A percentile compares a stretch with the other conserved stretches of the same genome.
phyloP scores from a whole-genome alignment of 768 basidiomycete genomes.

The Exidia glandulosa region DNA sequence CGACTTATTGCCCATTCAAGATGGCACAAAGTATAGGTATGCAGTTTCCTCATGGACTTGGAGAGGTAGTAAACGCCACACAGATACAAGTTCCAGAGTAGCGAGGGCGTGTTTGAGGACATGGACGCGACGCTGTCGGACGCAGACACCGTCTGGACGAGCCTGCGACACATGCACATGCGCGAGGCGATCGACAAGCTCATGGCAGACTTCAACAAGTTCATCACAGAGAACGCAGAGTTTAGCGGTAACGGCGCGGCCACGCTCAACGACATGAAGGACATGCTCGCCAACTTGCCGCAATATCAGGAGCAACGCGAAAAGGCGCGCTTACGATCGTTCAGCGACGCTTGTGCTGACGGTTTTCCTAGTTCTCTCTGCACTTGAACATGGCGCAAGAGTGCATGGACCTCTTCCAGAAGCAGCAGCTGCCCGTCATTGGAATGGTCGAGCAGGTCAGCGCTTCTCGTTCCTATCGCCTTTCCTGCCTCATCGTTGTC shows the following conservation, averaged over 20 bases:
- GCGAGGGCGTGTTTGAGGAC: constrained; percentile 75
- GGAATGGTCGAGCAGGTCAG: constrained; percentile 84
- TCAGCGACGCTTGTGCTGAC: background rate
- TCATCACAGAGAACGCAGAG: constrained; percentile 87
- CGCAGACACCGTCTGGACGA: constrained; percentile 80
- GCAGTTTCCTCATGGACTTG: constrained; percentile 19
- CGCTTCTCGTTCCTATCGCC: background rate
- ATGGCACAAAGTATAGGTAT: constrained; percentile 78
- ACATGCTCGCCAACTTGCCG: constrained; percentile 91
- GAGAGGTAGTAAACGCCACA: background rate
- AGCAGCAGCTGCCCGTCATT: constrained; percentile 68
- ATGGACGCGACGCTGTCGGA: constrained; percentile 82
- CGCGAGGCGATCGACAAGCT: constrained; percentile 95
- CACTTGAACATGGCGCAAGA: constrained; percentile 97
- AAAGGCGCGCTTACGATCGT: constrained; percentile 42
- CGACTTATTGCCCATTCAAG: constrained; percentile 80
- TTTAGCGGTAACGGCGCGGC: constrained; percentile 83
- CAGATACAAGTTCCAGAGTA: constrained; percentile 91
- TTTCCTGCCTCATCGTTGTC: background rate
- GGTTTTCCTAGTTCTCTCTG: constrained; percentile 64
- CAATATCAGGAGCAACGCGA: constrained; percentile 94
- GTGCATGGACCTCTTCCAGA: constrained; percentile 90
- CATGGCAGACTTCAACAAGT: constrained; percentile 92
- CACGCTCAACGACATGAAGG: constrained; percentile 95
- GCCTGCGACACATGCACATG: constrained; percentile 96